Conservation (phyloP, 2,329 filamentous ascomycete genomes). For the Fusarium poae region DNA sequence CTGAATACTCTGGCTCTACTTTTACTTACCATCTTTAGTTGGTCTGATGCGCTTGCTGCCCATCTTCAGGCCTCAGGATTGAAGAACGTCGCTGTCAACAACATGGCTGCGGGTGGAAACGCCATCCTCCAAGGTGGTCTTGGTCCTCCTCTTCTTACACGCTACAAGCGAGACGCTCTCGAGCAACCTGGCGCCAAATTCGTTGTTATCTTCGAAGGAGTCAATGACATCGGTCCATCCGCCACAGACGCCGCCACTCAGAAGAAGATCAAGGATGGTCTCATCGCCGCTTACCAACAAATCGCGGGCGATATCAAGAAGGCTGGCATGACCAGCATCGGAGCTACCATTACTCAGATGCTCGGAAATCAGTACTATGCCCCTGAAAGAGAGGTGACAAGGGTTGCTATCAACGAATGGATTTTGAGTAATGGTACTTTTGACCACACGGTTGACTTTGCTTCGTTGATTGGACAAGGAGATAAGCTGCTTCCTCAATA, state of each 20-base stretch:
- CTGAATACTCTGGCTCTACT: fast-evolving
- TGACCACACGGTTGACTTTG: constrained; percentile 34
- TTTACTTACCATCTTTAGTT: constrained; percentile 3
- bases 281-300: constrained; percentile 17
- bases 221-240: constrained; percentile 31
- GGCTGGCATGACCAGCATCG: constrained; percentile 7
- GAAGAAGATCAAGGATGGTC: constrained; percentile 1
- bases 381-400: constrained; percentile 15
- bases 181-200: constrained; percentile 27
- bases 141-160: constrained; percentile 25
- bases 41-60: constrained; percentile 31
- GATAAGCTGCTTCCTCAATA: constrained; percentile 27
- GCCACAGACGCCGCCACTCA: constrained; percentile 18
- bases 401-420: constrained; percentile 29
- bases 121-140: constrained; percentile 33
- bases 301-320: constrained; percentile 16
- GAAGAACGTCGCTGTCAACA: constrained; percentile 32
- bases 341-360: constrained; percentile 30
- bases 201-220: constrained; percentile 25
- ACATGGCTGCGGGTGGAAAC: constrained; percentile 36
- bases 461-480: constrained; percentile 25
- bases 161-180: constrained; percentile 31
- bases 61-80: constrained; percentile 20
- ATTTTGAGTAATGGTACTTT: constrained; percentile 24
- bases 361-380: constrained; percentile 29